phyloP scores from a whole-genome alignment of 208 protist species.

The Leishmania turanica region DNA sequence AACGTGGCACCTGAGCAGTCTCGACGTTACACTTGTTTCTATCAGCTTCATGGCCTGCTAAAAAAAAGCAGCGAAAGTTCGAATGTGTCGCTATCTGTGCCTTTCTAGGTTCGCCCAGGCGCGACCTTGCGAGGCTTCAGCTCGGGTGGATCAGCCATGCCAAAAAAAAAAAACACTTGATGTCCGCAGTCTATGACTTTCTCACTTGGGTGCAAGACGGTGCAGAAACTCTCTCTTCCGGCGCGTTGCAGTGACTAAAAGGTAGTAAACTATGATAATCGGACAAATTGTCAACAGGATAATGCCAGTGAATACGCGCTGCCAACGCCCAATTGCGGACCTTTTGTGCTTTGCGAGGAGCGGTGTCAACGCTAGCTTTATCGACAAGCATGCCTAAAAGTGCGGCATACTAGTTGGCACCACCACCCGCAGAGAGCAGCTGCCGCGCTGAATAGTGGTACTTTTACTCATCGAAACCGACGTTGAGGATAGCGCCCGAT shows the following conservation, averaged over 20 bases:
- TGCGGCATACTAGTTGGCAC: background rate
- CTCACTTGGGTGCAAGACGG: background rate
- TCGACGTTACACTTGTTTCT: background rate
- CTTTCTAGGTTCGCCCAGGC: background rate
- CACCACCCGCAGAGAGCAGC: background rate
- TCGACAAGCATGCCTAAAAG: background rate
- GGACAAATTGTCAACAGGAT: background rate
- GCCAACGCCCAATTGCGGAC: background rate
- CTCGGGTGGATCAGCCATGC: background rate
- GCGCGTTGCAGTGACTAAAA: background rate
- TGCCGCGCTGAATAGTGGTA: background rate
- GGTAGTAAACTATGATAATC: background rate
- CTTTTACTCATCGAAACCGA: background rate
- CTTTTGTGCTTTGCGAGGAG: background rate
- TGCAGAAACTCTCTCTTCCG: background rate
- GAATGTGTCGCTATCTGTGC: background rate
- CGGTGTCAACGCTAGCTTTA: background rate
- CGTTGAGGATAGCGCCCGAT: background rate
- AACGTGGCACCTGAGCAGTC: background rate
- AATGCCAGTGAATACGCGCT: background rate
- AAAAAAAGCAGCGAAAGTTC: background rate
- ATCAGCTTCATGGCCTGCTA: background rate
- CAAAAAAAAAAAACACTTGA: background rate
- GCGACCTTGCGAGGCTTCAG: background rate
- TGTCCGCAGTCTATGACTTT: background rate